Base-by-base conservation (phyloP, 2,329 filamentous ascomycete genomes). In the Didymella pinodella region DNA sequence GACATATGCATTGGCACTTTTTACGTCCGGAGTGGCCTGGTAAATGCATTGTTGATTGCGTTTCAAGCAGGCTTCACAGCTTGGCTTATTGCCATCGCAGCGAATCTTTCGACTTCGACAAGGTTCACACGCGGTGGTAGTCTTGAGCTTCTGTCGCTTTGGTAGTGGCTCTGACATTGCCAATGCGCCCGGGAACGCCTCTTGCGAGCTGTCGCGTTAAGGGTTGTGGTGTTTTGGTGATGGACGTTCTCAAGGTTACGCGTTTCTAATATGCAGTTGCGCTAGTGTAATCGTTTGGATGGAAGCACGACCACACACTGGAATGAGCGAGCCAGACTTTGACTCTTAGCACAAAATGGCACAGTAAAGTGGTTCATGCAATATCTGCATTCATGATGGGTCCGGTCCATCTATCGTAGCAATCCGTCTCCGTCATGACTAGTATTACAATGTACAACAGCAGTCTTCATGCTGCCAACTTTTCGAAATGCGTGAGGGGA, bases 401-500 rank as follows among this genome's bases (percentile, higher is more conserved):
- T 43, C 38, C 18, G 36, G 22, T 43, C 47, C 52, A 48, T 55
- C 51, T 59, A 48, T 51, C 47, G 43, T 59, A 54, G 25, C 51
- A 52, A 34, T 26, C 41, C 38, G 16, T 34, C 26, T 51, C 25
- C 25, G 41, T 55, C 57, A 31, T 60, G 48, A 55, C 50, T 60
- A 60, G 34, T 60, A 60, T 60, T 60, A 60, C 57, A 60, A 41
- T 38, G 48, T 55, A 56, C 57, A 51, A 40, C 4, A 32, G 49
- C 54, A 57, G 54, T 36, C 36, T n/a, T 41, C 25, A 14, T 41
- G 41, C 46, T 36, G 57, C 48, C 11, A 31, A 38, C 48, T 52
- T 55, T 60, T 60, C 28, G 40, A 46, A 49, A 59, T 59, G 57
- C 57, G 51, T 55, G 57, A 56, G 57, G 52, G 57, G 57, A 60